Evolutionary conservation across 441 rosid genomes (phyloP).

Genomic region (Corymbia citriodora): DNA sequence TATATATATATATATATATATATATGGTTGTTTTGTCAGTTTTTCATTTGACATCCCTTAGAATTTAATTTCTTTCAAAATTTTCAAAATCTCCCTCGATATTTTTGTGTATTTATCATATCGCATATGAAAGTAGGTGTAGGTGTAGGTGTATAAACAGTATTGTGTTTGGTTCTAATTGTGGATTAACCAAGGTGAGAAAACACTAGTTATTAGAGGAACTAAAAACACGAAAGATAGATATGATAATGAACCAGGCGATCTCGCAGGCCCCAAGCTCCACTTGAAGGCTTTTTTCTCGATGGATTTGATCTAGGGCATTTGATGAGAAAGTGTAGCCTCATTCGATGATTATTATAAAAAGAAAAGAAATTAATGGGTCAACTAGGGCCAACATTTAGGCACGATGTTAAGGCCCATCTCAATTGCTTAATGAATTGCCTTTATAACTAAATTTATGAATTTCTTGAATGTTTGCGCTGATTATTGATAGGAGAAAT

Average conservation of each 20-base stretch:
- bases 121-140: no score
- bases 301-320: background rate
- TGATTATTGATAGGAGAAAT: background rate
- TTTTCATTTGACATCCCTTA: background rate
- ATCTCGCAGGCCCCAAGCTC: no score
- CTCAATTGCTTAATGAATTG: background rate
- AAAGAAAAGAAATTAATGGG: background rate
- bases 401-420: background rate
- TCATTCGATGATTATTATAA: background rate
- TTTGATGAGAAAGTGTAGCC: background rate
- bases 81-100: background rate
- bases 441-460: background rate
- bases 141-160: background rate
- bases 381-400: background rate
- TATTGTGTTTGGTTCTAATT: no score
- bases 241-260: fast-evolving
- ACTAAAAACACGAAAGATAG: background rate
- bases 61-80: background rate
- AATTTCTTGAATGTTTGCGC: background rate
- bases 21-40: background rate
- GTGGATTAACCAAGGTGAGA: no score
- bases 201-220: background rate
- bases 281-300: background rate
- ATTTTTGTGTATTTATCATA: background rate
- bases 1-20: background rate